These are phyloP conservation scores for Chlorella sp. DNA, from an alignment of 139 green algal species.

Conservation along the genomic window DNA sequence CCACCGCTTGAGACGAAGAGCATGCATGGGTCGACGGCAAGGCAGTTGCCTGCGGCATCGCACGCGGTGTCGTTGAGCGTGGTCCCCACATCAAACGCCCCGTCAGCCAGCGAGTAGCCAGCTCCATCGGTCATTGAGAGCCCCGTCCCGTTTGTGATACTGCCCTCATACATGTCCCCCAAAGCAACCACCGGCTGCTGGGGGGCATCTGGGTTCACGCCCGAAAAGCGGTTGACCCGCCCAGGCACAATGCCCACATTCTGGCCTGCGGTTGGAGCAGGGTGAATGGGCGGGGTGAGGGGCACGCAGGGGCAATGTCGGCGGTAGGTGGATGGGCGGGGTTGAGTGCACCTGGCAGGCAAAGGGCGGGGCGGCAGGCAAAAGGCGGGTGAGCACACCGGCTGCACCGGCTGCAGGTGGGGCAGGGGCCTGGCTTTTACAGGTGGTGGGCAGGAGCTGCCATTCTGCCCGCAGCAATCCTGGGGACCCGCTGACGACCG, in stretches of 20 bases:
- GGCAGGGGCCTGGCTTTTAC: too few relatives aligned
- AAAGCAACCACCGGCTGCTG: neutral
- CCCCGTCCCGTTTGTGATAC: neutral
- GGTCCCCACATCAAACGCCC: neutral
- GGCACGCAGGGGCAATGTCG: neutral
- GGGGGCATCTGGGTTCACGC: neutral
- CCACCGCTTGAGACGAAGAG: neutral
- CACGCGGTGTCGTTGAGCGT: neutral
- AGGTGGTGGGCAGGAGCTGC: neutral
- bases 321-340: neutral
- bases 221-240: neutral
- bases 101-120: neutral
- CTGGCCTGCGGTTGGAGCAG: conserved; percentile 1
- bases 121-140: neutral
- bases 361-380: too few relatives aligned
- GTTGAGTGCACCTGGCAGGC: neutral
- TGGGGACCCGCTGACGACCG: too few relatives aligned
- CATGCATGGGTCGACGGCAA: neutral
- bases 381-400: too few relatives aligned
- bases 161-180: conserved; percentile 21
- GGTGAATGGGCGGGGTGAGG: neutral
- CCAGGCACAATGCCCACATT: neutral
- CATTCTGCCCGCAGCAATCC: too few relatives aligned
- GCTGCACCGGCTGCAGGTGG: too few relatives aligned
- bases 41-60: conserved; percentile 13